A percentile compares a stretch with the other conserved stretches of the same genome.
Conservation (phyloP, 1,139 yeast genomes). For the Spathaspora sp. region DNA sequence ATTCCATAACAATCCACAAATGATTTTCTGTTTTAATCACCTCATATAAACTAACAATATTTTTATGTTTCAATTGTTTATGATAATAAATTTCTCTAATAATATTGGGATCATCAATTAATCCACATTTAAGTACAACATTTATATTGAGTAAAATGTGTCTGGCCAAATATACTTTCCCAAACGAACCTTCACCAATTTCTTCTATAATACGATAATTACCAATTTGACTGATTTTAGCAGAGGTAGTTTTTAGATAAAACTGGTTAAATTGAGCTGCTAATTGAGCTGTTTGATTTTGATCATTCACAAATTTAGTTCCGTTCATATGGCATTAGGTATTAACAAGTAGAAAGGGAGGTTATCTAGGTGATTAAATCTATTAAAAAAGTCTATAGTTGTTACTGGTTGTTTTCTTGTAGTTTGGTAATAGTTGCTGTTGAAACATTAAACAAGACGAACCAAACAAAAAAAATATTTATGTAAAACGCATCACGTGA, state of each 20-base stretch:
- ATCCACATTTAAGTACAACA: slow-evolving; percentile 85
- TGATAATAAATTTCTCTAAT: slow-evolving; percentile 91
- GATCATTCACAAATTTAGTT: slow-evolving; percentile 18
- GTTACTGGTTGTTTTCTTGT: background rate
- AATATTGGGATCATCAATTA: slow-evolving; percentile 81
- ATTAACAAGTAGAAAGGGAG: background rate
- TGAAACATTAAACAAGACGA: background rate
- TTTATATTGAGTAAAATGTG: slow-evolving; percentile 72
- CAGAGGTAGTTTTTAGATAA: slow-evolving; percentile 53
- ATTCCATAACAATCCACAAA: slow-evolving; percentile 88
- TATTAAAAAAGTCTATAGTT: background rate
- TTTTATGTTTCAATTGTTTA: slow-evolving; percentile 77
- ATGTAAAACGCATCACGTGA: background rate
- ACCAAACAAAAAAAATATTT: background rate
- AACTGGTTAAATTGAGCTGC: slow-evolving; percentile 68
- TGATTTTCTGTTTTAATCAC: slow-evolving; percentile 75
- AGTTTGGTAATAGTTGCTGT: background rate
- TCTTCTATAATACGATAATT: slow-evolving; percentile 69
- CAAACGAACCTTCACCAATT: slow-evolving; percentile 90
- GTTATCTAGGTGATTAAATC: background rate
- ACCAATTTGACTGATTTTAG: slow-evolving; percentile 65
- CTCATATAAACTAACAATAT: slow-evolving; percentile 83
- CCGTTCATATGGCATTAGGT: slow-evolving; percentile 2
- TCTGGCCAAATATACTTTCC: slow-evolving; percentile 81
- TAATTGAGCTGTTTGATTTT: slow-evolving; percentile 40